phyloP scores from a whole-genome alignment of 208 protist genomes.

The Leishmania aethiopica region DNA sequence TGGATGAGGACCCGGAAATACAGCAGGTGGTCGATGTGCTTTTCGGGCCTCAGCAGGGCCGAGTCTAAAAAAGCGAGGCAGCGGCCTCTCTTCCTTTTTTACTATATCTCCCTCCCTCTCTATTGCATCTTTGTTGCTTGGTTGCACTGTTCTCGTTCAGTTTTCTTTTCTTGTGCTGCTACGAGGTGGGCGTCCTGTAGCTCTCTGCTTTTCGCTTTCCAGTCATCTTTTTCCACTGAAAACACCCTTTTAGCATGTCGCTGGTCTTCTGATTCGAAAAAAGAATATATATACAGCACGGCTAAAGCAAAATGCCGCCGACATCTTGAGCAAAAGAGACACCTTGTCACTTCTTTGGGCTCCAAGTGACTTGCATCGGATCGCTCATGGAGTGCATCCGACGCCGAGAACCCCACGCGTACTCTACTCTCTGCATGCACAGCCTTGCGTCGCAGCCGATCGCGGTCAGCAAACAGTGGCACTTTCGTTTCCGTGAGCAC shows the following conservation, averaged over 20 bases:
- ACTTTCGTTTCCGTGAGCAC: background rate
- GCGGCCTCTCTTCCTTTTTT: background rate
- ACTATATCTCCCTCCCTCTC: background rate
- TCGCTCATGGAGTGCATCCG: background rate
- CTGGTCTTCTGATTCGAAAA: background rate
- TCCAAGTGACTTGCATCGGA: background rate
- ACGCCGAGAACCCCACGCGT: background rate
- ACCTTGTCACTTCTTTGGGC: background rate
- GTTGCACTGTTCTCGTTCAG: background rate
- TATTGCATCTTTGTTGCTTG: background rate
- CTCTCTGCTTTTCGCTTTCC: background rate
- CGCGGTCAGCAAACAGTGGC: background rate
- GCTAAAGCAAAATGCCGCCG: background rate
- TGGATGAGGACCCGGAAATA: constrained; percentile 72
- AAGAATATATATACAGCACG: background rate
- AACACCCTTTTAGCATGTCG: background rate
- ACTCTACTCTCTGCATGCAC: background rate
- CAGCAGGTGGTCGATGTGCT: constrained; percentile 59
- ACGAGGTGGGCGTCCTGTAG: background rate
- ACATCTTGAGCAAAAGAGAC: background rate
- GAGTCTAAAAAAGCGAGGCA: background rate
- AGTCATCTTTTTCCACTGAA: background rate
- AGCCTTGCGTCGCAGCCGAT: background rate
- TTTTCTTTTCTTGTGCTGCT: background rate
- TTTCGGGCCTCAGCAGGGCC: constrained; percentile 37